Conservation (phyloP, 2,329 filamentous ascomycete genomes). For the Lasiodiplodia sp. region DNA sequence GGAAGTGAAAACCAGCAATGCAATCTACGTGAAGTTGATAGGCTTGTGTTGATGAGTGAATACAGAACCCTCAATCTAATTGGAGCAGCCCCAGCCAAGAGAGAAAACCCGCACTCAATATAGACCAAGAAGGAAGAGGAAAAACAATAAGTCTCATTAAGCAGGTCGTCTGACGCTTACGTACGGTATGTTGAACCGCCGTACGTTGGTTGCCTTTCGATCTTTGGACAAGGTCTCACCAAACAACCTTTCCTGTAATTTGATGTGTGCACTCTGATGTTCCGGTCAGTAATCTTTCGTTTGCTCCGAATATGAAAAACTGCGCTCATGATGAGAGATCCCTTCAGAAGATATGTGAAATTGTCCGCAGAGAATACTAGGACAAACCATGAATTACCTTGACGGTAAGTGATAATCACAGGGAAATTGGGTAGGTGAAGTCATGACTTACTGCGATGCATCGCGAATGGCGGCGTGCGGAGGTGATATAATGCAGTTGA, state of each 20-base stretch:
- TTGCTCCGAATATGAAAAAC: neutral
- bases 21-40: neutral
- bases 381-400: slow-evolving; percentile 24
- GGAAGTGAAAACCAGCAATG: neutral
- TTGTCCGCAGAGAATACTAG: neutral
- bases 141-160: neutral
- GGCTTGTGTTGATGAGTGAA: neutral
- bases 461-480: neutral
- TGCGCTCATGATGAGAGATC: neutral
- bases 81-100: neutral
- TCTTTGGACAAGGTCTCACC: neutral
- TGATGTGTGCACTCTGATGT: neutral
- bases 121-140: too few relatives aligned
- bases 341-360: slow-evolving; percentile 3
- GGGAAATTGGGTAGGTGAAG: neutral
- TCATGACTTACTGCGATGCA: neutral
- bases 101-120: neutral
- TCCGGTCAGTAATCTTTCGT: neutral
- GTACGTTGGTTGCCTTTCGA: neutral
- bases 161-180: too few relatives aligned
- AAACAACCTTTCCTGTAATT: neutral
- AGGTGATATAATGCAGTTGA: neutral
- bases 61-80: neutral
- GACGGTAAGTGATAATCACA: slow-evolving; percentile 1
- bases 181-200: neutral